Percentiles rank a stretch among this genome's conserved stretches.
Evolutionary conservation across 2,329 filamentous ascomycete genomes (phyloP).

Genomic region (Arthroderma sp.): DNA sequence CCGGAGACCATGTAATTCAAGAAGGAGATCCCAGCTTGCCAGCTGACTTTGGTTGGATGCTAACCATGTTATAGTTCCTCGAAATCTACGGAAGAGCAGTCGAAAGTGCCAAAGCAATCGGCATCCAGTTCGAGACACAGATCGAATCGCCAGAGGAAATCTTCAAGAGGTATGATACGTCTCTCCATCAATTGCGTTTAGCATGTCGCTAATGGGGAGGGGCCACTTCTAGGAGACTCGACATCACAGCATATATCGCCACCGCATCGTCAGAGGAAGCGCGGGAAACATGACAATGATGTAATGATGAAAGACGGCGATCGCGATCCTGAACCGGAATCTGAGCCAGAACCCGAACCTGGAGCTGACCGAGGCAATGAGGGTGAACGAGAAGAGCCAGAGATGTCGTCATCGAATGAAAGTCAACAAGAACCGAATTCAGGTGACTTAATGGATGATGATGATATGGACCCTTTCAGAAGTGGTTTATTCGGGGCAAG

Average conservation of each 20-base stretch:
- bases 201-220: background rate
- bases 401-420: conserved; percentile 48
- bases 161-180: conserved; percentile 35
- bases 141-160: conserved; percentile 58
- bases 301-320: conserved; percentile 59
- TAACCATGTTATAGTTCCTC: conserved; percentile 37
- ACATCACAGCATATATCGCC: conserved; percentile 21
- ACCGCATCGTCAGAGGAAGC: conserved; percentile 41
- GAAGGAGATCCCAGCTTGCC: background rate
- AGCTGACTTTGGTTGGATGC: conserved; percentile 12
- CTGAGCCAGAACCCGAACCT: conserved; percentile 23
- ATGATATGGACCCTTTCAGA: conserved; percentile 49
- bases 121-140: conserved; percentile 59
- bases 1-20: conserved; percentile 3
- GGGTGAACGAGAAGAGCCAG: conserved; percentile 37
- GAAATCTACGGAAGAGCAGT: conserved; percentile 50
- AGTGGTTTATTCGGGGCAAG: conserved; percentile 52
- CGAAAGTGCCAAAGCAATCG: conserved; percentile 34
- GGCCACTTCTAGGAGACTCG: conserved; percentile 16
- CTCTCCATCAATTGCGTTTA: background rate
- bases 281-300: conserved; percentile 47
- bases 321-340: conserved; percentile 22
- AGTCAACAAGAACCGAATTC: conserved; percentile 52
- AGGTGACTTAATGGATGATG: conserved; percentile 51
- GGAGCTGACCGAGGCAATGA: conserved; percentile 23